Base-by-base conservation (phyloP, 2,329 filamentous ascomycete genomes). In the Stachybotrys echinatus region DNA sequence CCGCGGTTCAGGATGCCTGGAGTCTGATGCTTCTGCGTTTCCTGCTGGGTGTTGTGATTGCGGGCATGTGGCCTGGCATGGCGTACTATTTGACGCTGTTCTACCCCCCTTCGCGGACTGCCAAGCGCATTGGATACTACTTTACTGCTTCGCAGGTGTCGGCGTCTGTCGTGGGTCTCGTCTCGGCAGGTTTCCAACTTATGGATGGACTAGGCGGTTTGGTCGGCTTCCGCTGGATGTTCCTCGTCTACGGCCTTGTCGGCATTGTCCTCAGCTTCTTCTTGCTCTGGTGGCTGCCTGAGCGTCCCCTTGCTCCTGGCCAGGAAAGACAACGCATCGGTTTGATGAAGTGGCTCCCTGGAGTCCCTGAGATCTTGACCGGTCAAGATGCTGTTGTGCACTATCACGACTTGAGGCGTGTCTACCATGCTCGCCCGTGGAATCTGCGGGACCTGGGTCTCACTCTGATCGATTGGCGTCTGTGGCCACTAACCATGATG, bases 51-150 rank as follows among this genome's bases (percentile, higher is more conserved):
- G 79, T 94, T 14, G 90, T 95, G 21, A 92, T 92, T 64, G 91
- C 91, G 1, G 91, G 91, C 44, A 91, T 96, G 86, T 96, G 91
- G 91, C 91, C 91, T 0, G 91, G 91, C 46, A 95, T 96, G 91
- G 83, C 89, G 10, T 94, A 94, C 66, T 96, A 95, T 63, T 76
- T 96, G 44, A 95, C 91, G 0, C 77, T 95, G 7, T 96, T 95
- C 74, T 96, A 96, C 63, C 91, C 91, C 6, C 90, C 91, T 0
- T 89, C 88, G 6, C 80, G 88, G 12, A 94, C 87, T 2, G 91
- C 88, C 14, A 95, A 94, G 72, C 81, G 91, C 38, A 95, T 96
- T 55, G 91, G 91, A 37, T 82, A 87, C 65, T 96, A 95, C 72
- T 96, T 89, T 65, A 95, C 89, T 2, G 91, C 91, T 1, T 82